Conservation (phyloP, 1,284 basidiomycete genomes). For the Leccinum angustisporum region DNA sequence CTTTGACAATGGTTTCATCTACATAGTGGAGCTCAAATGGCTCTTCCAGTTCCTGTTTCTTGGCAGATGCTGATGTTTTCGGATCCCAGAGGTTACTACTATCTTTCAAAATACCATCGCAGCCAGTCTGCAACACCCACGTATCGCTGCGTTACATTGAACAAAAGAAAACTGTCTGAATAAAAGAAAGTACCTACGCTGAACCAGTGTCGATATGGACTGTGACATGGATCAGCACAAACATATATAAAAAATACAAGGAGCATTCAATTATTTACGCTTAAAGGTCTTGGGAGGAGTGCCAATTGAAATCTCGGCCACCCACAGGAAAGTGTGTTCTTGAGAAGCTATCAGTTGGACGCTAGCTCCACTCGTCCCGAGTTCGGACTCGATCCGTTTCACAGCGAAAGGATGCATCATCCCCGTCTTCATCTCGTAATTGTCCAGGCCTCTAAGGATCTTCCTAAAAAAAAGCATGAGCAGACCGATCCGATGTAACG, state of each 20-base stretch:
- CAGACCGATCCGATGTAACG: not conserved
- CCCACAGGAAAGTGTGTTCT: not conserved
- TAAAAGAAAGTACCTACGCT: not conserved
- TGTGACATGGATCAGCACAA: not conserved
- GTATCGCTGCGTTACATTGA: not conserved
- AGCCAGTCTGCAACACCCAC: not conserved
- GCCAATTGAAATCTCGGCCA: not conserved
- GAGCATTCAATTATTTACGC: not conserved
- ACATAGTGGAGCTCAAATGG: not conserved
- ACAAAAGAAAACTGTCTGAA: not conserved
- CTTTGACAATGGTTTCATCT: not conserved
- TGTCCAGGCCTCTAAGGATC: not conserved
- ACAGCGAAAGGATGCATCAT: not conserved
- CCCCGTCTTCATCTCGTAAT: not conserved
- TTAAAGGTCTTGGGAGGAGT: not conserved
- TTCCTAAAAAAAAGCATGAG: not conserved
- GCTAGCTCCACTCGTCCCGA: not conserved
- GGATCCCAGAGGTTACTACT: not conserved
- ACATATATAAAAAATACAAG: not conserved
- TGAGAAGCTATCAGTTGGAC: not conserved
- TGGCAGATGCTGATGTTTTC: not conserved
- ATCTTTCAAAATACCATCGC: not conserved
- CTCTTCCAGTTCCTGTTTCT: too few relatives aligned
- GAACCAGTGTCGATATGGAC: not conserved
- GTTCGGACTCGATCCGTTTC: not conserved